Base-by-base conservation (phyloP, 1,284 basidiomycete genomes). In the Ustilago shanxiensis region DNA sequence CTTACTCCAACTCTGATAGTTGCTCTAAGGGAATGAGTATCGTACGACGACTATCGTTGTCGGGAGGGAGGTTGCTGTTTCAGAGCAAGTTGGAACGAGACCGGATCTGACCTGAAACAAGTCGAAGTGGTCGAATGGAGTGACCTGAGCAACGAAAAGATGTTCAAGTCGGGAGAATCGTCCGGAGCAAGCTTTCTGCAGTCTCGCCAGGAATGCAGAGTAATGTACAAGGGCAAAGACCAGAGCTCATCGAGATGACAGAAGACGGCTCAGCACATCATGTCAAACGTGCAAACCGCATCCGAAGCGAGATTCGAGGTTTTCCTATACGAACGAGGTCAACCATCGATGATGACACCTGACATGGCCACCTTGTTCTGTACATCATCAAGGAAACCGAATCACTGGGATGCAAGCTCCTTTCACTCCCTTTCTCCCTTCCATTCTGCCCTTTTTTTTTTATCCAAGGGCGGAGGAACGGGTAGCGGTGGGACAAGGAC, bases 341-440 rank as follows among this genome's bases (percentile, higher is more conserved):
- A 22, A 49, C 3, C 47, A 37, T 28, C 54, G 39, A 68, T 68
- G 66, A 68, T 68, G 66, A 61, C 54, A 58, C 51, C n/a, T 14
- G 31, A 57, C 55, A 53, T 33, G n/a, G 16, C 18, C 10, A 39
- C 7, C 6, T 31, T 5, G 22, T 20, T 6, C 11, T 33, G 31
- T 14, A 16, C 39, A 41, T 10, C n/a, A 20, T n/a, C n/a, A n/a
- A n/a, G 22, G 44, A 45, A 4, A 20, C 44, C 44, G n/a, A 20
- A 45, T 45, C 52, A 35, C 52, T 37, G 52, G 52, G 31, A 16
- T 39, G 52, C 52, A 54, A 22, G 44, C 22, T n/a, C 20, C 44
- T 45, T 33, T 33, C 31, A 33, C 31, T 10, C 45, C 45, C 45
- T 47, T 7, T 28, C 24, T 49, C 47, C 14, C 9, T n/a, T n/a